Base-by-base conservation (phyloP, 257 asterid genomes). In the Lantana camara region DNA sequence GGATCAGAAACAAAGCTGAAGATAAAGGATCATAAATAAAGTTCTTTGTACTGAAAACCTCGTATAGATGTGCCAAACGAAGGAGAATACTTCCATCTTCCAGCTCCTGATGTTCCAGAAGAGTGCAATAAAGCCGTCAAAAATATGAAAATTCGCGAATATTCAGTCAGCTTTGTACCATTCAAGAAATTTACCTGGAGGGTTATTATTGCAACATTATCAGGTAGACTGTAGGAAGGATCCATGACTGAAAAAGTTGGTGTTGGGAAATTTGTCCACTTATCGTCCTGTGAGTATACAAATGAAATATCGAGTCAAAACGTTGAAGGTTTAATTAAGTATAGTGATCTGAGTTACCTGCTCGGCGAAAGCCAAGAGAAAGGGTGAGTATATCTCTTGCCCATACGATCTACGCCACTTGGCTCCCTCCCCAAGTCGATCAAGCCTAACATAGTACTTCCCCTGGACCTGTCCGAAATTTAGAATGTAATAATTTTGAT, bases 331-430 rank as follows among this genome's bases (percentile, higher is more conserved):
- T 27, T 27, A 5, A 35, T 32, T 1, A 4, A 55, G 30, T 21
- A 5, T 0, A 52, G 56, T 59, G 47, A 15, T 61, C 58, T 61
- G 60, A 19, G 20, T 71, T 66, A 88, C 99, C 91, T 85, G 89
- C 78, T 88, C 95, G 5, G 86, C 47, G 75, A 94, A 94, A 64
- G 99, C 95, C 67, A 90, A 74, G 60, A 94, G 93, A 55, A 94
- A 81, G 0, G 99, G 99, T 4, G 99, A 94, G 79, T 94, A 90
- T 64, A 90, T 88, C 81, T 90, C 96, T 68, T 94, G 99, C 30
- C 96, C 99, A 60, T 77, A 84, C 35, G 96, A 77, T 11, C 99
- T 82, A 35, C 99, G 98, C 99, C 99, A 94, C 79, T 83, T 88
- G 38, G 98, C 85, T 61, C 96, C 99, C 69, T 88, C 96, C 32